phyloP scores from a whole-genome alignment of 768 basidiomycete species.

The Obba rivulosa region DNA sequence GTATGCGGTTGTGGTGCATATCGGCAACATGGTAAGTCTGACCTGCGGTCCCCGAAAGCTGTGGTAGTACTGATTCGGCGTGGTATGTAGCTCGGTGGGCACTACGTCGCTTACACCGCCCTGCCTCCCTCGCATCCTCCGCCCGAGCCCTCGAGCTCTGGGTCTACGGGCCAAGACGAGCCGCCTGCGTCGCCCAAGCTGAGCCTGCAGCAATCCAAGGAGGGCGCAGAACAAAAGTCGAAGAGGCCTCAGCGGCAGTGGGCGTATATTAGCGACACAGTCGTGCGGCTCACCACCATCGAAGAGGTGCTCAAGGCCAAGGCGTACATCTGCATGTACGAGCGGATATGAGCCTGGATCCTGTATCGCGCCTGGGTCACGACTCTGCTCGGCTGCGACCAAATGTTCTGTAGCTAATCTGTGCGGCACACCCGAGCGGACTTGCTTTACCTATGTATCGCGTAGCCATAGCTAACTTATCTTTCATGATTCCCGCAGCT shows the following conservation, averaged over 20 bases:
- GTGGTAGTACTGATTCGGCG: not conserved
- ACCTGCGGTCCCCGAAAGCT: not conserved
- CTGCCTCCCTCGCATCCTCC: constrained; percentile 37
- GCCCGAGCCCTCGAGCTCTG: constrained; percentile 1
- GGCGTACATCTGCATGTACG: constrained; percentile 94
- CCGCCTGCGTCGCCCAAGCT: not conserved
- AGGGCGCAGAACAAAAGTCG: constrained; percentile 3
- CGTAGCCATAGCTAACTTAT: too few species aligned
- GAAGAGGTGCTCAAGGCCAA: constrained; percentile 90
- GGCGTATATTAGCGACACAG: constrained; percentile 90
- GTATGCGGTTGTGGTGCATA: constrained; percentile 82
- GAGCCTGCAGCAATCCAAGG: not conserved
- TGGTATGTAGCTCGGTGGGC: constrained; percentile 65
- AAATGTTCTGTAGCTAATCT: too few species aligned
- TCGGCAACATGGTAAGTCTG: constrained; percentile 73
- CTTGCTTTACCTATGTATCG: not conserved
- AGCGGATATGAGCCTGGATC: constrained; percentile 43
- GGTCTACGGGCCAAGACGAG: constrained; percentile 13
- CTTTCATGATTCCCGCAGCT: too few species aligned
- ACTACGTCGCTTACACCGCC: constrained; percentile 84
- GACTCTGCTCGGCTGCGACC: too few species aligned
- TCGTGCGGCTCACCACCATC: constrained; percentile 72
- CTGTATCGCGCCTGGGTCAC: not conserved
- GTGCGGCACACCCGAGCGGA: too few species aligned
- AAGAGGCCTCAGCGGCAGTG: constrained; percentile 50